Evolutionary conservation across 257 asterid genomes (phyloP).

Genomic region (Leptodermis oblonga): DNA sequence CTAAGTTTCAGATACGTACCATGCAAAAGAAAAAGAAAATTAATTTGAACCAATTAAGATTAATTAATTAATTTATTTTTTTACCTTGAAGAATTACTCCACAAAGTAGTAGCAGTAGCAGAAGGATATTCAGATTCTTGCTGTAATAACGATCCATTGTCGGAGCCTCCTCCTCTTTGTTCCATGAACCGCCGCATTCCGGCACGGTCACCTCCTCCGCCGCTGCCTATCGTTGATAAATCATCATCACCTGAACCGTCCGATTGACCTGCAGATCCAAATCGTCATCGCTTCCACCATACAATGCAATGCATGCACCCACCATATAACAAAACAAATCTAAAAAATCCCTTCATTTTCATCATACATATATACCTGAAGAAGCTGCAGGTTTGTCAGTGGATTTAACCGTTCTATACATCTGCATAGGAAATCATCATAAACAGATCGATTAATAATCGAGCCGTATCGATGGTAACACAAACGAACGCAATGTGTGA

Average conservation of each 20-base stretch:
- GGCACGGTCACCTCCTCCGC: conserved; percentile 37
- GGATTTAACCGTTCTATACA: conserved; percentile 93
- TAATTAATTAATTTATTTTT: background rate
- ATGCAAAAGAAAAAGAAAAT: conserved; percentile 55
- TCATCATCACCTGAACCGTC: conserved; percentile 96
- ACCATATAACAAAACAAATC: too few relatives aligned
- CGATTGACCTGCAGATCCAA: conserved; percentile 60
- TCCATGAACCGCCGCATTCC: conserved; percentile 48
- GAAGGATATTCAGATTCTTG: conserved; percentile 55
- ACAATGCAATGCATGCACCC: conserved; percentile 19
- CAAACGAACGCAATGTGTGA: background rate
- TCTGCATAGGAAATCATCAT: conserved; percentile 54
- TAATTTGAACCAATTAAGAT: conserved; percentile 7
- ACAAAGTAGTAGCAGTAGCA: conserved; percentile 46
- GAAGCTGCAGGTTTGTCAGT: conserved; percentile 95
- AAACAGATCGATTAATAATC: too few relatives aligned
- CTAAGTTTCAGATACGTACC: conserved; percentile 50
- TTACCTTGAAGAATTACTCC: conserved; percentile 95
- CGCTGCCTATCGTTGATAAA: conserved; percentile 61
- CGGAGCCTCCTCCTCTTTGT: conserved; percentile 52
- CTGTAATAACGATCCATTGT: conserved; percentile 42
- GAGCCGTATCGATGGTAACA: too few relatives aligned
- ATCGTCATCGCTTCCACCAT: too few relatives aligned
- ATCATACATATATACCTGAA: conserved; percentile 65
- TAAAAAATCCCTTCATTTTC: conserved; percentile 8